phyloP scores from a whole-genome alignment of 768 basidiomycete species.

The Psilocybe cubensis region DNA sequence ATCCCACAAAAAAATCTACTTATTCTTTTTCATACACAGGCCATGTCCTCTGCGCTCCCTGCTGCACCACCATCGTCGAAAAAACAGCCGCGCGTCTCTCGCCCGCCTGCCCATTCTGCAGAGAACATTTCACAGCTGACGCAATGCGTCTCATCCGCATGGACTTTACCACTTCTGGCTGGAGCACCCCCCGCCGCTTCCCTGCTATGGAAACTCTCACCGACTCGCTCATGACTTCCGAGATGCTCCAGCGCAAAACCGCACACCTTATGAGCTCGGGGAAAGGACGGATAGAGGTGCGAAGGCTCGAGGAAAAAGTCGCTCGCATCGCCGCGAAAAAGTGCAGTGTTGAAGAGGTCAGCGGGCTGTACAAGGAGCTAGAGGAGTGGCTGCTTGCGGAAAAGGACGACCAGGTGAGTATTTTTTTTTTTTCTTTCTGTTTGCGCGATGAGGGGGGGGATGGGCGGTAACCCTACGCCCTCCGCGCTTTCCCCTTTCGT shows the following conservation, averaged over 20 bases:
- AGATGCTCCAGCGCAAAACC: slow-evolving; percentile 48
- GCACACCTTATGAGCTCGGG: slow-evolving; percentile 50
- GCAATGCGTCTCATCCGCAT: slow-evolving; percentile 77
- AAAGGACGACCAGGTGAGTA: slow-evolving; percentile 69
- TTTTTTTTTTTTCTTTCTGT: slow-evolving; percentile 20
- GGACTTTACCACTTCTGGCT: slow-evolving; percentile 72
- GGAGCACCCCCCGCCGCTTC: slow-evolving; percentile 66
- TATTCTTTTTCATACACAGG: slow-evolving; percentile 44
- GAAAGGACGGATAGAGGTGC: slow-evolving; percentile 56
- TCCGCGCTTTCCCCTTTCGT: slow-evolving; percentile 16
- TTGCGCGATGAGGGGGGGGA: too few species aligned
- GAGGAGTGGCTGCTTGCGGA: slow-evolving; percentile 74
- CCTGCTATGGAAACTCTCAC: slow-evolving; percentile 54
- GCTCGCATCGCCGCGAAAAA: slow-evolving; percentile 81
- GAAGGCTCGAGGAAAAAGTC: slow-evolving; percentile 77
- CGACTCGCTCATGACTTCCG: slow-evolving; percentile 33
- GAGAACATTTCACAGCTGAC: slow-evolving; percentile 71
- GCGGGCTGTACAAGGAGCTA: slow-evolving; percentile 76
- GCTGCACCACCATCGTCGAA: slow-evolving; percentile 81
- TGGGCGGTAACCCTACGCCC: slow-evolving; percentile 15
- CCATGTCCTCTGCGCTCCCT: slow-evolving; percentile 78
- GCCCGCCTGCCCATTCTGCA: slow-evolving; percentile 87
- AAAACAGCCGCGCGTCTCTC: slow-evolving; percentile 71
- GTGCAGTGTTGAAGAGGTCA: slow-evolving; percentile 87
- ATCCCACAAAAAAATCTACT: background rate